Evolutionary conservation across 768 basidiomycete species (phyloP).

Genomic region (Suillus subalutaceus): DNA sequence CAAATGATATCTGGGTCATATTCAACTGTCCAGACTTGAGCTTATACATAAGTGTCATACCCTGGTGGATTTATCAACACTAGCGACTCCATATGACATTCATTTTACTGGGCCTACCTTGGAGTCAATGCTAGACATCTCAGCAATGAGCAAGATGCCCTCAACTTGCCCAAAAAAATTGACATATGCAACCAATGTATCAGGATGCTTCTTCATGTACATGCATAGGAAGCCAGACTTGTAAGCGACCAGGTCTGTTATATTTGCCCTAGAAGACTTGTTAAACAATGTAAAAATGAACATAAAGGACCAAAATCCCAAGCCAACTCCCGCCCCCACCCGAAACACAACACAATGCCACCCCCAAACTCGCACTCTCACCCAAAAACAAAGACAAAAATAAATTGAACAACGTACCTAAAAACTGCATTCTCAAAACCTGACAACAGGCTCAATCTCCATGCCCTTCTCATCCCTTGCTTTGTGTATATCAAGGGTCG

Average conservation of each 20-base stretch:
- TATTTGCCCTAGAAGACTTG: slow-evolving; percentile 22
- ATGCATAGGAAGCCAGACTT: slow-evolving; percentile 59
- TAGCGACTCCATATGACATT: background rate
- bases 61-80: slow-evolving; percentile 39
- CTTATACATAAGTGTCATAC: slow-evolving; percentile 70
- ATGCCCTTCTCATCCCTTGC: too few species aligned
- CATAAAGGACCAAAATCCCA: too few species aligned
- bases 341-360: too few species aligned
- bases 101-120: slow-evolving; percentile 45
- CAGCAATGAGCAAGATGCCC: slow-evolving; percentile 54
- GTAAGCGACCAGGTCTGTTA: slow-evolving; percentile 70
- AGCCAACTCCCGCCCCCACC: too few species aligned
- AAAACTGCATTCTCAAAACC: too few species aligned
- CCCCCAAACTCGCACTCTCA: too few species aligned
- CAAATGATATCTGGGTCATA: slow-evolving; percentile 58
- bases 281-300: too few species aligned
- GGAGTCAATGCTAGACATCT: slow-evolving; percentile 70
- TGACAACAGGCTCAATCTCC: too few species aligned
- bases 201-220: slow-evolving; percentile 61
- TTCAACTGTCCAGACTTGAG: slow-evolving; percentile 48
- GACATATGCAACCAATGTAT: slow-evolving; percentile 81
- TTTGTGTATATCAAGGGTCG: too few species aligned
- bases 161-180: slow-evolving; percentile 45
- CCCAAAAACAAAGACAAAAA: too few species aligned
- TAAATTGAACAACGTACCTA: too few species aligned